phyloP scores from a whole-genome alignment of 2,329 filamentous ascomycete species.

The Cytospora leucostoma region DNA sequence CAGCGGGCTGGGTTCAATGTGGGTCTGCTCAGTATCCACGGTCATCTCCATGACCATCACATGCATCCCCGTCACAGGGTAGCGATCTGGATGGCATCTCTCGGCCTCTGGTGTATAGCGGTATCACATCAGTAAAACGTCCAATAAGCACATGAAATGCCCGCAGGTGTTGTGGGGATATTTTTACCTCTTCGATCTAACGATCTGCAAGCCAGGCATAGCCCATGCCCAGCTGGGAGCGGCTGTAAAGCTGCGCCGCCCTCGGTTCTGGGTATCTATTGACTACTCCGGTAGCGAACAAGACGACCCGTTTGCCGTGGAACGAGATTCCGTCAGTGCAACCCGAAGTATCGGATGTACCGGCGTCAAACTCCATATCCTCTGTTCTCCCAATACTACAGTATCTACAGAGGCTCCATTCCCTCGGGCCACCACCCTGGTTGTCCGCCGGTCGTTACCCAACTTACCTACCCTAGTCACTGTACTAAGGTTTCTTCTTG shows the following conservation, averaged over 20 bases:
- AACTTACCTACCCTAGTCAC: slow-evolving; percentile 3
- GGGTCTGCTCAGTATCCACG: neutral
- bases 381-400: neutral
- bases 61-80: neutral
- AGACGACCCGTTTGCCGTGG: slow-evolving; percentile 22
- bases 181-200: slow-evolving; percentile 16
- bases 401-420: neutral
- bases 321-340: slow-evolving; percentile 15
- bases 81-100: neutral
- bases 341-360: slow-evolving; percentile 14
- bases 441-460: slow-evolving; percentile 9
- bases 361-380: slow-evolving; percentile 4
- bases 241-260: slow-evolving; percentile 16
- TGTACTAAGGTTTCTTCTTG: slow-evolving; percentile 1
- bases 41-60: too few species aligned
- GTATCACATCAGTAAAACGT: slow-evolving; percentile 6
- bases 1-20: slow-evolving; percentile 1
- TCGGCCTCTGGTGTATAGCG: neutral
- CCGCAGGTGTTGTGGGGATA: neutral
- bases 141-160: slow-evolving; percentile 14
- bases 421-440: slow-evolving; percentile 6
- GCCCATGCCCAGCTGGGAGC: slow-evolving; percentile 12
- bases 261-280: slow-evolving; percentile 18
- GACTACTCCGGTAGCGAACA: neutral
- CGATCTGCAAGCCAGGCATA: slow-evolving; percentile 25